These are phyloP conservation scores for Cadophora sp. DNA, from an alignment of 2,329 filamentous ascomycete species.

Conservation along the genomic window DNA sequence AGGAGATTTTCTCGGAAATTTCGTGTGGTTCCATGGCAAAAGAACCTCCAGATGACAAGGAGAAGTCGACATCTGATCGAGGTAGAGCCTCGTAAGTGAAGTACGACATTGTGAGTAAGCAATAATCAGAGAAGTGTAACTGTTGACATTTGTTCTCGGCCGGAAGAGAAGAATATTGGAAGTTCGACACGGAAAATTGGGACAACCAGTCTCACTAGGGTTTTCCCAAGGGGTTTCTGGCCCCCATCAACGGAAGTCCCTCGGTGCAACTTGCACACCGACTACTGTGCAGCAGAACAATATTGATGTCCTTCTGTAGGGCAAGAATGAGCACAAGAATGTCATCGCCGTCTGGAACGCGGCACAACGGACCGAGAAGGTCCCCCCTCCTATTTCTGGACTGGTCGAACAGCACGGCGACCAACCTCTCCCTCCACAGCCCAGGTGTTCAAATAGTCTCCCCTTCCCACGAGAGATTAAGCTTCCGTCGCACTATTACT, in stretches of 20 bases:
- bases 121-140: slow-evolving; percentile 4
- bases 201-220: neutral
- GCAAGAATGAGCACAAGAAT: neutral
- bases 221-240: neutral
- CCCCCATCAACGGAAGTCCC: neutral
- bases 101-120: slow-evolving; percentile 3
- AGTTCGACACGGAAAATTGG: neutral
- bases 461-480: slow-evolving; percentile 9
- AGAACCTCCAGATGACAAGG: neutral
- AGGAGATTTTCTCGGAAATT: neutral
- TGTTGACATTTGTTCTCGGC: neutral
- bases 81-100: neutral
- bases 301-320: slow-evolving; percentile 12
- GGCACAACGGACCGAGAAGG: slow-evolving; percentile 10
- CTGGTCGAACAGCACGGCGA: slow-evolving; percentile 10
- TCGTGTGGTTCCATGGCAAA: neutral
- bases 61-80: neutral
- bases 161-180: slow-evolving; percentile 2
- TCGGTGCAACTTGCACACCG: slow-evolving; percentile 9
- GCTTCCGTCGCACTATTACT: slow-evolving; percentile 6
- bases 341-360: slow-evolving; percentile 12
- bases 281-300: slow-evolving; percentile 17
- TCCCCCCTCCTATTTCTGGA: neutral
- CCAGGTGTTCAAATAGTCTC: neutral
- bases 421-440: neutral